Evolutionary conservation across 371 early-diverging fungal species (phyloP).

Genomic region (Mucor piriformis): DNA sequence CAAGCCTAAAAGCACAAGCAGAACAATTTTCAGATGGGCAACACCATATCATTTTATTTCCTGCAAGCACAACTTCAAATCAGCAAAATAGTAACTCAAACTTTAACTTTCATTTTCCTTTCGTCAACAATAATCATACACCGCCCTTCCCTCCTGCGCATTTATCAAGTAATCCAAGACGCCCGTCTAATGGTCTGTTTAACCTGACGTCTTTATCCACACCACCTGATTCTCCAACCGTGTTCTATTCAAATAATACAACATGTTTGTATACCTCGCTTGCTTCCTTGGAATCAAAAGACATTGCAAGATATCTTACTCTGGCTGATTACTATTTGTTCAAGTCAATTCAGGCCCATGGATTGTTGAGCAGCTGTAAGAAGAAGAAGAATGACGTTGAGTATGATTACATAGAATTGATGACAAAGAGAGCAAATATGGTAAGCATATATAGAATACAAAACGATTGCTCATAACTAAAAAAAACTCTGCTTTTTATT

Average conservation of each 20-base stretch:
- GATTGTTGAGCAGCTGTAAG: constrained; percentile 9
- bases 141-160: constrained; percentile 10
- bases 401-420: constrained; percentile 13
- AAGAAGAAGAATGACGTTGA: constrained; percentile 2
- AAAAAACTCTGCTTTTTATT: neutral
- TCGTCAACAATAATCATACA: neutral
- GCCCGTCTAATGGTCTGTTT: constrained; percentile 9
- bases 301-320: constrained; percentile 48
- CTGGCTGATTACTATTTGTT: constrained; percentile 46
- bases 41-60: neutral
- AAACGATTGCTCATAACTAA: neutral
- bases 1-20: constrained; percentile 1
- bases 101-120: constrained; percentile 3
- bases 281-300: constrained; percentile 29
- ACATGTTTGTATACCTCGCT: neutral
- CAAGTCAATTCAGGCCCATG: constrained; percentile 33
- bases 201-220: neutral
- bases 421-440: constrained; percentile 39
- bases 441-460: constrained; percentile 11
- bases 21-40: constrained; percentile 4
- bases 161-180: neutral
- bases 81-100: neutral
- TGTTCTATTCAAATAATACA: neutral
- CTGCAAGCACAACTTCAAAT: neutral
- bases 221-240: neutral